Percentiles rank a stretch among this genome's conserved stretches.
phyloP scores from a whole-genome alignment of 306 rosid species.

The Sophora flavescens region DNA sequence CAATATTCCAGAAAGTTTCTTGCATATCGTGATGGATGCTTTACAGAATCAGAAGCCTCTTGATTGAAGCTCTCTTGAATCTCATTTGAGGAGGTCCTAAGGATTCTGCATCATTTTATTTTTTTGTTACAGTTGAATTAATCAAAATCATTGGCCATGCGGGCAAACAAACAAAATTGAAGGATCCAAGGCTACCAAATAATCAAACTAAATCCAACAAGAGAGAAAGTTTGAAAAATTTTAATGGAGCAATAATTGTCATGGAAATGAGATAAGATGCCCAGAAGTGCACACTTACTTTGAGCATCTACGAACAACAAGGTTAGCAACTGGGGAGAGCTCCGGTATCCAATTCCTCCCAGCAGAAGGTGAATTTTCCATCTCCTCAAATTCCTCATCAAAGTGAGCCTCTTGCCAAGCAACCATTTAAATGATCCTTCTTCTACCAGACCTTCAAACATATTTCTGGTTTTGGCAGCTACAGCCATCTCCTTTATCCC shows the following conservation, averaged over 20 bases:
- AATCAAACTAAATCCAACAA: constrained; percentile 39
- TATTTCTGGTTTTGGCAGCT: constrained; percentile 77
- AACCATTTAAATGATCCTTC: constrained; percentile 96
- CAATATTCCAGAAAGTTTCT: constrained; percentile 94
- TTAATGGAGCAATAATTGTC: constrained; percentile 18
- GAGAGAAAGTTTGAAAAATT: constrained; percentile 4
- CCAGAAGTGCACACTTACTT: constrained; percentile 64
- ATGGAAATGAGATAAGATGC: constrained; percentile 13
- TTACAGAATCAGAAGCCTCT: constrained; percentile 85
- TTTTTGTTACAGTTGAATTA: constrained; percentile 41
- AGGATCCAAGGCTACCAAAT: constrained; percentile 23
- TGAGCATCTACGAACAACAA: constrained; percentile 89
- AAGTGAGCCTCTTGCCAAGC: constrained; percentile 73
- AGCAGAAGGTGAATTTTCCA: constrained; percentile 85
- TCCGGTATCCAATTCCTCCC: too few relatives aligned
- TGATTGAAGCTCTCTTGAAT: constrained; percentile 81
- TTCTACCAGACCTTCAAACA: constrained; percentile 83
- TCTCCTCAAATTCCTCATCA: constrained; percentile 80
- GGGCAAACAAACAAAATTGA: constrained; percentile 27
- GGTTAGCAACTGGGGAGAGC: constrained; percentile 86
- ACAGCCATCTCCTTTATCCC: constrained; percentile 63
- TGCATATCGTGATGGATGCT: constrained; percentile 76
- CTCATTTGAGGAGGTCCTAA: constrained; percentile 74
- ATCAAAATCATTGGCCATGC: constrained; percentile 29
- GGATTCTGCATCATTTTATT: constrained; percentile 75